Conservation (phyloP, 306 rosid species). For the Vigna trinervia region DNA sequence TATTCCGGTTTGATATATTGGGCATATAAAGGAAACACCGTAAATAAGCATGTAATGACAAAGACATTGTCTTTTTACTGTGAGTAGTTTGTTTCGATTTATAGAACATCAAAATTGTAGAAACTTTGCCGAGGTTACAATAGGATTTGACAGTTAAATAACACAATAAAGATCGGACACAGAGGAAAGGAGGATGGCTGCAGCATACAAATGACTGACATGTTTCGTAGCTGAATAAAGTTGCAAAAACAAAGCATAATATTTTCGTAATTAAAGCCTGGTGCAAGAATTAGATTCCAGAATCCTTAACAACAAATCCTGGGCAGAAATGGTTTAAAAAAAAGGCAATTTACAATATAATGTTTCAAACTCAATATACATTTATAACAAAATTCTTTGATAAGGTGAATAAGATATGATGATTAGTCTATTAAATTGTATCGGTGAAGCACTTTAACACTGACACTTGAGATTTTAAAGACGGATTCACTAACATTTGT, state of each 20-base stretch:
- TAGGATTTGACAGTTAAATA: conserved; percentile 6
- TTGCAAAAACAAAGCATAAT: background rate
- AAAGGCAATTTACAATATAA: too few relatives aligned
- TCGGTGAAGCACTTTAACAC: background rate
- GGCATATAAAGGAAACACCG: background rate
- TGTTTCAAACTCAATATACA: too few relatives aligned
- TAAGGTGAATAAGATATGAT: background rate
- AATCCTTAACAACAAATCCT: conserved; percentile 5
- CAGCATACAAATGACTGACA: background rate
- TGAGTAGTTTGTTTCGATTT: background rate
- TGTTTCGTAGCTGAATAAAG: background rate
- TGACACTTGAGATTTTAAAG: background rate
- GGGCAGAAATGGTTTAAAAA: too few relatives aligned
- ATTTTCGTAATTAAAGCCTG: conserved; percentile 5
- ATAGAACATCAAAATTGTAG: background rate
- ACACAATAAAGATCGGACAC: conserved; percentile 2
- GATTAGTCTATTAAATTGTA: background rate
- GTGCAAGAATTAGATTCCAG: background rate
- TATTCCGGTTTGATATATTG: background rate
- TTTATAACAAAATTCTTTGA: background rate
- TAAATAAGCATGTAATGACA: background rate
- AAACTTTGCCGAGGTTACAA: background rate
- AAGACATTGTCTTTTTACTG: background rate
- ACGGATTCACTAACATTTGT: background rate
- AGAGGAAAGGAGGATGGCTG: background rate